Conservation (phyloP, 2,329 filamentous ascomycete species). For the Stemphylium beticola region DNA sequence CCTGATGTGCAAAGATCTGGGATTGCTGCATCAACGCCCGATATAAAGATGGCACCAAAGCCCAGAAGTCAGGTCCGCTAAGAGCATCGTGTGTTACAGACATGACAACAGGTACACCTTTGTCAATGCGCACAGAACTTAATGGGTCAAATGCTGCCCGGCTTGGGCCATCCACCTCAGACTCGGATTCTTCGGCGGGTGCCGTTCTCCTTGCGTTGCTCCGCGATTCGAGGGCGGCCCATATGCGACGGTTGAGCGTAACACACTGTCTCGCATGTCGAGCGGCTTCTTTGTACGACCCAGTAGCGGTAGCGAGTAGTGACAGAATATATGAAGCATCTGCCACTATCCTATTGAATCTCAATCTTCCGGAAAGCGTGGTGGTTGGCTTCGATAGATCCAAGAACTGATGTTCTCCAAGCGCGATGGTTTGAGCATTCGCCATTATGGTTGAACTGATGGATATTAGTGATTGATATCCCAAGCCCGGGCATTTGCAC, state of each 20-base stretch:
- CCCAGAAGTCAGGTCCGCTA: constrained; percentile 77
- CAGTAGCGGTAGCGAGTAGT: constrained; percentile 65
- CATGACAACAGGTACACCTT: constrained; percentile 43
- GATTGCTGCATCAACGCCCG: constrained; percentile 76
- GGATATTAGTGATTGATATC: constrained; percentile 18
- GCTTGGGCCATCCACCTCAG: constrained; percentile 24
- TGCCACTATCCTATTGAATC: constrained; percentile 60
- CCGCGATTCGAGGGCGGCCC: constrained; percentile 58
- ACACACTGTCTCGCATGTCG: constrained; percentile 58
- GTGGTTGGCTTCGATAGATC: constrained; percentile 40
- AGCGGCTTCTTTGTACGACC: constrained; percentile 54
- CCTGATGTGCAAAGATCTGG: constrained; percentile 79
- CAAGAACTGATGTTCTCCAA: constrained; percentile 36
- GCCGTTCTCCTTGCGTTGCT: constrained; percentile 25
- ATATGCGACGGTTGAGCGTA: constrained; percentile 57
- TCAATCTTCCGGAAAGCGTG: constrained; percentile 42
- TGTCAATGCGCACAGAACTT: constrained; percentile 38
- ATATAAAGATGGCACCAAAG: constrained; percentile 75
- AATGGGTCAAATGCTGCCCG: constrained; percentile 33
- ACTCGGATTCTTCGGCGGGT: constrained; percentile 17
- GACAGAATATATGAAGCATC: constrained; percentile 70
- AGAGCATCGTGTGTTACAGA: constrained; percentile 54
- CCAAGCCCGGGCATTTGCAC: not conserved
- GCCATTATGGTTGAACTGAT: constrained; percentile 37
- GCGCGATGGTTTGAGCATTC: constrained; percentile 38